Base-by-base conservation (phyloP, 495 filamentous ascomycete genomes). In the Lasiosphaeris hirsuta region DNA sequence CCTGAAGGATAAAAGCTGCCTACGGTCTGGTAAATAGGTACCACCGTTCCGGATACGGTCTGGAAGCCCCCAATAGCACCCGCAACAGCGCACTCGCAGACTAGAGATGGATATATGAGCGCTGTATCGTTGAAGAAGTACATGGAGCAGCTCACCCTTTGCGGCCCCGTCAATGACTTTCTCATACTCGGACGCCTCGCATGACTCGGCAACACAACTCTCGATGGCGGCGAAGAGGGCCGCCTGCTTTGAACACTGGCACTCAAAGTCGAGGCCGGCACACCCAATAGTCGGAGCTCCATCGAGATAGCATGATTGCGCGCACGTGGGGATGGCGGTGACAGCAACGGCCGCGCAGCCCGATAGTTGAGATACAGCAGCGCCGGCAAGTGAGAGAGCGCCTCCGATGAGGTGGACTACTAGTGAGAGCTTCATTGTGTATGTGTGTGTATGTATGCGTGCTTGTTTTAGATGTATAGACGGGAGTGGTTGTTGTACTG, bases 261-360 rank as follows among this genome's bases (percentile, higher is more conserved):
- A 71, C 18, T 48, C 54, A 56, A 69, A 68, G 52, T 72, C 68
- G 41, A 62, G 30, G 19, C 62, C 64, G 19, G 35, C 64, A 48
- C 70, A 71, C 17, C 68, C 66, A 42, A 69, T 42, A 1, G 50
- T 47, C 0, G 63, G 59, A 7, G 64, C 66, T 23, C 54, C 54
- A 33, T 68, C 44, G 44, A 67, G 10, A 54, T 69, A 69, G 61
- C 70, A 72, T 11, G 57, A 18, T 44, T 69, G 66, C 1, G 70
- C 70, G 53, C 70, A 72, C 0, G 15, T 15, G 13, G 68, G 70
- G 48, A 72, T 69, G 33, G 51, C 54, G 10, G 41, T 37, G 43
- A 64, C 51, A 11, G 70, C 66, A 5, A 69, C 62, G n/a, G 51
- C 53, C 9, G 59, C 35, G 56, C 69, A 72, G 42, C 58, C 57